Evolutionary conservation across 257 asterid species (phyloP).

Genomic region (Petunia axillaris): DNA sequence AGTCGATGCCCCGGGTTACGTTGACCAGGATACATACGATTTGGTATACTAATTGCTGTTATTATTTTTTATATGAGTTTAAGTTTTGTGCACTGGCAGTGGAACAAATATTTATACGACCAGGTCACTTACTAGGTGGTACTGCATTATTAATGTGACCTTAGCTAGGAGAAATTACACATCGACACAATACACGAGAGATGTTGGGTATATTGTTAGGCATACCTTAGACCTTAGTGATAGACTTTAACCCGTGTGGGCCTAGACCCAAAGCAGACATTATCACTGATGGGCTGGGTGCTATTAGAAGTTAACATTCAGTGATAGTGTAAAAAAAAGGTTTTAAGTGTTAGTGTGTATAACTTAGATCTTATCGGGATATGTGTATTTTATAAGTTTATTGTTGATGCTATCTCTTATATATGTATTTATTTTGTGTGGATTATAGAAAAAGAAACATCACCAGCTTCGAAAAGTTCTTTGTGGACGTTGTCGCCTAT

Average conservation of each 20-base stretch:
- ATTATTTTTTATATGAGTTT: background rate
- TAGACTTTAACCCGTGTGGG: too few species aligned
- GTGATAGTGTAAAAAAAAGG: background rate
- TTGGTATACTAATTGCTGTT: slow-evolving; percentile 35
- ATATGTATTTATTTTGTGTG: background rate
- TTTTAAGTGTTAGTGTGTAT: background rate
- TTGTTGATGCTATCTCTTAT: background rate
- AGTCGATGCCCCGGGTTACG: slow-evolving; percentile 75
- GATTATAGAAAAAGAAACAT: slow-evolving; percentile 89
- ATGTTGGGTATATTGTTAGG: too few species aligned
- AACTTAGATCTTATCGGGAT: background rate
- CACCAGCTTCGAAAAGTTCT: slow-evolving; percentile 71
- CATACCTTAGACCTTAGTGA: too few species aligned
- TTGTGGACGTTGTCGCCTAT: slow-evolving; percentile 92
- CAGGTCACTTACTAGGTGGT: background rate
- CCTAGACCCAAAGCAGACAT: too few species aligned
- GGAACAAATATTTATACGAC: background rate
- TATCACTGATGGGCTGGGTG: too few species aligned
- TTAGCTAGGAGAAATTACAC: background rate
- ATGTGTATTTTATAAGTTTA: background rate
- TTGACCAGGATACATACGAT: slow-evolving; percentile 47
- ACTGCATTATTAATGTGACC: background rate
- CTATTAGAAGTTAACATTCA: too few species aligned
- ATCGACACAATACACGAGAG: background rate
- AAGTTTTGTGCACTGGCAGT: background rate